phyloP scores from a whole-genome alignment of 371 early-diverging fungal genomes.

The Mortierella sp. region DNA sequence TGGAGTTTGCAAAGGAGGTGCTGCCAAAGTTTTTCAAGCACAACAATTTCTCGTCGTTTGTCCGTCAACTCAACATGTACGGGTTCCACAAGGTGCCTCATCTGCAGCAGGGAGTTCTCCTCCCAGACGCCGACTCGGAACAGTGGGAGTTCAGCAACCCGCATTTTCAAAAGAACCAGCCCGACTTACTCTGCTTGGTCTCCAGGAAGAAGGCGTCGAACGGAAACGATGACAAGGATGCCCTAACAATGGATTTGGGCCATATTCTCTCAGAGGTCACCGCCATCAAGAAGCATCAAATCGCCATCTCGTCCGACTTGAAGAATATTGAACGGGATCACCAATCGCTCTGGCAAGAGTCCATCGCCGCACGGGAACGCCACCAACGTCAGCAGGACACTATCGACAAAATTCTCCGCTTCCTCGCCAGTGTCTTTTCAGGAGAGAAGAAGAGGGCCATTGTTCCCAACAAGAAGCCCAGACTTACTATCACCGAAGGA shows the following conservation, averaged over 20 bases:
- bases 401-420: conserved; percentile 90
- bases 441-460: conserved; percentile 72
- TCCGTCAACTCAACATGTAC: conserved; percentile 97
- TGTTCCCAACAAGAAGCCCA: conserved; percentile 66
- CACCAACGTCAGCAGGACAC: conserved; percentile 91
- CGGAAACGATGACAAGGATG: conserved; percentile 65
- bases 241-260: conserved; percentile 64
- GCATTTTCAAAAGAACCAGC: conserved; percentile 69
- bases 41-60: conserved; percentile 94
- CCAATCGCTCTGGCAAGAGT: conserved; percentile 92
- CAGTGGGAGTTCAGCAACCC: conserved; percentile 76
- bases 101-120: conserved; percentile 82
- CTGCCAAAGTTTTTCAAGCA: conserved; percentile 94
- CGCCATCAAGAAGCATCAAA: conserved; percentile 90
- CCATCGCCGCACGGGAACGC: conserved; percentile 78
- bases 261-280: conserved; percentile 85
- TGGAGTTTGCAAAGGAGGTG: conserved; percentile 89
- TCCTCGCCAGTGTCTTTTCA: conserved; percentile 85
- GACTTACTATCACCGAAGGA: conserved; percentile 53
- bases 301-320: conserved; percentile 88
- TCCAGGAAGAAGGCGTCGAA: conserved; percentile 71
- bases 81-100: conserved; percentile 89
- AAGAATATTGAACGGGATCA: conserved; percentile 91
- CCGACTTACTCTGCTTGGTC: conserved; percentile 68
- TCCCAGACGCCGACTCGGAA: conserved; percentile 69